Conservation (phyloP, 164 flowering plant species). For the Nelumbo lutea region DNA sequence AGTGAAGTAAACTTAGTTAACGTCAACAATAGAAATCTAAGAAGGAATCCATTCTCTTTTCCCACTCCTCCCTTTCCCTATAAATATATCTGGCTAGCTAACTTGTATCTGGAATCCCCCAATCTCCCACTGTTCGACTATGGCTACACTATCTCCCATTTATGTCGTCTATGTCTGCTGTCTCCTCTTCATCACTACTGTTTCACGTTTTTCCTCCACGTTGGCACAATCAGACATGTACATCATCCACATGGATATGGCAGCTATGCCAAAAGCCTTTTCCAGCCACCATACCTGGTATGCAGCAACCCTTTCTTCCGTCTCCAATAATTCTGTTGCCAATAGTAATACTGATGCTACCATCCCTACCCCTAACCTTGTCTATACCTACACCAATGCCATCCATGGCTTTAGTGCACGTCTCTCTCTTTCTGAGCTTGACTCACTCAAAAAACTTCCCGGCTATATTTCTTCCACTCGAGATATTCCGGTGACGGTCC, state of each 20-base stretch:
- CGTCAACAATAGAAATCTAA: no score
- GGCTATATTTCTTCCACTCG: slow-evolving; percentile 39
- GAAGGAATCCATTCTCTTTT: no score
- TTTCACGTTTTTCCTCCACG: slow-evolving; percentile 6
- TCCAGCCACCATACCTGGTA: slow-evolving; percentile 55
- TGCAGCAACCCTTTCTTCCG: slow-evolving; percentile 32
- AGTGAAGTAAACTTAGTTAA: no score
- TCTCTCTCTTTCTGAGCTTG: slow-evolving; percentile 40
- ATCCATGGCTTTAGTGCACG: slow-evolving; percentile 61
- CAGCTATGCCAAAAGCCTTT: slow-evolving; percentile 57
- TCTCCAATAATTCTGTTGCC: background rate
- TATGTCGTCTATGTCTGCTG: slow-evolving; percentile 9
- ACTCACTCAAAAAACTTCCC: slow-evolving; percentile 29
- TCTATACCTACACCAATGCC: slow-evolving; percentile 44
- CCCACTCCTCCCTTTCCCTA: no score
- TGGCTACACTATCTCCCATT: slow-evolving; percentile 19
- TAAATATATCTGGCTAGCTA: no score
- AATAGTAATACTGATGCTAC: background rate
- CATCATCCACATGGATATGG: slow-evolving; percentile 61
- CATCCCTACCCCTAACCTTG: slow-evolving; percentile 19
- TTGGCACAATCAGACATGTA: slow-evolving; percentile 29
- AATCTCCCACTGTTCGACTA: slow-evolving; percentile 13
- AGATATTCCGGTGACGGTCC: slow-evolving; percentile 35
- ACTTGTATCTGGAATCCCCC: background rate
- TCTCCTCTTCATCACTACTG: slow-evolving; percentile 11